phyloP scores from a whole-genome alignment of 306 rosid species.

The Lathyrus oleraceus region DNA sequence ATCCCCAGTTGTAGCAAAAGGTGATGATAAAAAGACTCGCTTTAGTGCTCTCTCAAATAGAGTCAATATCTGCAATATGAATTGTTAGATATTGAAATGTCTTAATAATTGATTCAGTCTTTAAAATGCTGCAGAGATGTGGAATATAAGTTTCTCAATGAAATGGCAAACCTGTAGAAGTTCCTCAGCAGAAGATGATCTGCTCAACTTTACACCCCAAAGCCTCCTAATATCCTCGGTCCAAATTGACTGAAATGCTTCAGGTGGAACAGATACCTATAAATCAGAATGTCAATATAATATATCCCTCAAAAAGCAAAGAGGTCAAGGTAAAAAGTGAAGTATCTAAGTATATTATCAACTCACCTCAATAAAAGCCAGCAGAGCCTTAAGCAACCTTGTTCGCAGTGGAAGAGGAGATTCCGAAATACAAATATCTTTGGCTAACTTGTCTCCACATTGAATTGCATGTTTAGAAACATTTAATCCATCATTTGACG shows the following conservation, averaged over 20 bases:
- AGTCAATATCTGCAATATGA: constrained; percentile 65
- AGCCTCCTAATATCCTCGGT: constrained; percentile 57
- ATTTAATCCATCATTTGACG: constrained; percentile 45
- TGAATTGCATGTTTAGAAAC: constrained; percentile 63
- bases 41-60: constrained; percentile 66
- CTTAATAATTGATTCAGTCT: not conserved
- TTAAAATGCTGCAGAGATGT: constrained; percentile 13
- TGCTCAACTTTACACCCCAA: constrained; percentile 76
- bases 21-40: constrained; percentile 67
- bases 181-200: constrained; percentile 66
- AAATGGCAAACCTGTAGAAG: constrained; percentile 64
- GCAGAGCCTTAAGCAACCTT: constrained; percentile 69
- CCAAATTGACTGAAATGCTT: constrained; percentile 81
- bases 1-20: constrained; percentile 67
- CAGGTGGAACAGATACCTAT: constrained; percentile 73
- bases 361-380: constrained; percentile 80
- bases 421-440: constrained; percentile 49
- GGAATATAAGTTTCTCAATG: constrained; percentile 1
- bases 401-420: constrained; percentile 72
- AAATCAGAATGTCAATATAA: constrained; percentile 30
- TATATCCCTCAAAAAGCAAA: not conserved
- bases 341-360: constrained; percentile 27
- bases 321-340: not conserved
- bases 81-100: constrained; percentile 32
- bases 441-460: constrained; percentile 56